Conservation (phyloP, 2,329 filamentous ascomycete species). For the Orbilia quercus region DNA sequence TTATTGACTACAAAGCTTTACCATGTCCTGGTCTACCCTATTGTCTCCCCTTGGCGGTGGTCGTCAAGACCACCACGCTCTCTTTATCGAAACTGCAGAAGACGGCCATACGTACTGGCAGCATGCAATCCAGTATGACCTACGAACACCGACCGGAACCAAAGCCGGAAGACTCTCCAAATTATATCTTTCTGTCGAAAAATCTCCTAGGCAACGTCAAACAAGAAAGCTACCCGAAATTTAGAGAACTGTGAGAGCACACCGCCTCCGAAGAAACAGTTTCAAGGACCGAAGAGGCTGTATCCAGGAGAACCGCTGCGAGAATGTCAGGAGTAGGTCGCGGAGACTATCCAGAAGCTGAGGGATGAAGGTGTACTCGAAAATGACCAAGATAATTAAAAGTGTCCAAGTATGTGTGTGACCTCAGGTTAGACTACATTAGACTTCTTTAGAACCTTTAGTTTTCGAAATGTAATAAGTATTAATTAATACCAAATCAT, state of each 20-base stretch:
- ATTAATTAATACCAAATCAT: no score
- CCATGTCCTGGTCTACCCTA: constrained; percentile 2
- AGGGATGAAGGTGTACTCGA: background rate
- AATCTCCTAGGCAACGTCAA: background rate
- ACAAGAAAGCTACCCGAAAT: background rate
- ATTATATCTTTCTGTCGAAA: constrained; percentile 10
- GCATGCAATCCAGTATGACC: constrained; percentile 11
- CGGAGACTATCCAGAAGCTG: constrained; percentile 4
- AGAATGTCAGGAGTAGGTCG: constrained; percentile 12
- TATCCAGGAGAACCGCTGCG: constrained; percentile 7
- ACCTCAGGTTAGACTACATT: no score
- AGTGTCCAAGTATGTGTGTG: no score
- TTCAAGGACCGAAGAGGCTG: constrained; percentile 6
- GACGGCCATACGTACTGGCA: constrained; percentile 8
- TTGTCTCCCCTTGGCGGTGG: constrained; percentile 14
- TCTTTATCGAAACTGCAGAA: constrained; percentile 8
- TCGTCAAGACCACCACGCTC: constrained; percentile 7
- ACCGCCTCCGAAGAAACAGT: constrained; percentile 7
- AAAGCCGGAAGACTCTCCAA: constrained; percentile 5
- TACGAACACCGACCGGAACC: background rate
- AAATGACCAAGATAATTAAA: no score
- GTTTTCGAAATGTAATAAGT: no score
- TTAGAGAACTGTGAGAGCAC: constrained; percentile 2
- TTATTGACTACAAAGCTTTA: no score
- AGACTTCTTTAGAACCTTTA: no score